phyloP scores from a whole-genome alignment of 2,329 filamentous ascomycete genomes.

The Epichloe sibirici region DNA sequence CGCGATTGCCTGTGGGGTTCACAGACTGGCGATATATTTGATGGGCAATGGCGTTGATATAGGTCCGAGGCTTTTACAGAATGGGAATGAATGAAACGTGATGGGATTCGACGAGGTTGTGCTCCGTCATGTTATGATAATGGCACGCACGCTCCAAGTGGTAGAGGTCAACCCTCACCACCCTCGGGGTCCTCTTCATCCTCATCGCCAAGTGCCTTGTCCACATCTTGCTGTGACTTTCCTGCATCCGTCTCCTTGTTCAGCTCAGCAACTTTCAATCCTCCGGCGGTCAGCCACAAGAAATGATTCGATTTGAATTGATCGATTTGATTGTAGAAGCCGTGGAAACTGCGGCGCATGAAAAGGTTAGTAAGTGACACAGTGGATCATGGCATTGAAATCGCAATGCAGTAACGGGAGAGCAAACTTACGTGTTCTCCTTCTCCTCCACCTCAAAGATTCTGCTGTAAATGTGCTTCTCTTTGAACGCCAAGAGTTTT shows the following conservation, averaged over 20 bases:
- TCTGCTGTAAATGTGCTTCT: slow-evolving; percentile 78
- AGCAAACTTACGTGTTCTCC: slow-evolving; percentile 61
- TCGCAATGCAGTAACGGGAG: neutral
- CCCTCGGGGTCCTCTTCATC: slow-evolving; percentile 38
- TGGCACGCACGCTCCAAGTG: too few species aligned
- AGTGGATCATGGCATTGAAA: too few species aligned
- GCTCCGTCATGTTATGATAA: too few species aligned
- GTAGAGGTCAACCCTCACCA: slow-evolving; percentile 23
- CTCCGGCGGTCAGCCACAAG: slow-evolving; percentile 61
- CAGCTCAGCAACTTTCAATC: slow-evolving; percentile 46
- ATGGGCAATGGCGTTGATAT: too few species aligned
- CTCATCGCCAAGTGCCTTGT: slow-evolving; percentile 39
- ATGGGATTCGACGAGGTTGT: too few species aligned
- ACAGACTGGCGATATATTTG: too few species aligned
- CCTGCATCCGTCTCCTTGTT: slow-evolving; percentile 16
- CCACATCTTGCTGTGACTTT: slow-evolving; percentile 30
- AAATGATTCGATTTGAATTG: slow-evolving; percentile 61
- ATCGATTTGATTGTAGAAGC: slow-evolving; percentile 70
- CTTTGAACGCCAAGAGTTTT: slow-evolving; percentile 80
- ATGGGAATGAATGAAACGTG: too few species aligned
- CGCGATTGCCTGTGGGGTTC: too few species aligned
- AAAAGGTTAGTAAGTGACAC: slow-evolving; percentile 6
- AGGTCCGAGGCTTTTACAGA: too few species aligned
- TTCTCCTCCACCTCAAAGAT: slow-evolving; percentile 86
- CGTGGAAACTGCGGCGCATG: slow-evolving; percentile 46